Conservation (phyloP, 495 filamentous ascomycete species). For the Daldinia childiae region DNA sequence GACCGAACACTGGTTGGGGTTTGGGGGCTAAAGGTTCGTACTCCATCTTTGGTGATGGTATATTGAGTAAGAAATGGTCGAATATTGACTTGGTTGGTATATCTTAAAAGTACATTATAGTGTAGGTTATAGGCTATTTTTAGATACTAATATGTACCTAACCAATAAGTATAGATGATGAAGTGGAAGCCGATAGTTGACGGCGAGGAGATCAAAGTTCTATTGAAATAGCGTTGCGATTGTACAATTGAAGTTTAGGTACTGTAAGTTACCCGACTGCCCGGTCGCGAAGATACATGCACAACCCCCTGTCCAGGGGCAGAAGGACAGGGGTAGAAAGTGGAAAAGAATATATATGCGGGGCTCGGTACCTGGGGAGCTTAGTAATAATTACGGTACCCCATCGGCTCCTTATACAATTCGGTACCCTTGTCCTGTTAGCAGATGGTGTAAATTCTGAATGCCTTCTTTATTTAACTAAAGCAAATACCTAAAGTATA, state of each 20-base stretch:
- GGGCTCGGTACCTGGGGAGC: background rate
- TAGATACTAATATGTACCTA: no score
- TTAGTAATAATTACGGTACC: background rate
- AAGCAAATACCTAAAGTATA: no score
- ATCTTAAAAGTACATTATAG: background rate
- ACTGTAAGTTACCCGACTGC: background rate
- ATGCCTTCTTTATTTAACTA: no score
- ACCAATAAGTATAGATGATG: background rate
- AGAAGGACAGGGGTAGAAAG: no score
- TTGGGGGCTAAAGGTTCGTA: slow-evolving; percentile 19
- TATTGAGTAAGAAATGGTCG: background rate
- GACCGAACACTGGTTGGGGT: slow-evolving; percentile 14
- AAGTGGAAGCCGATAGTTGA: background rate
- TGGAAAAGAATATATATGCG: background rate
- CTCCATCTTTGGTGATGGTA: background rate
- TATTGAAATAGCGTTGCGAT: background rate
- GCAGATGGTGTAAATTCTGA: no score
- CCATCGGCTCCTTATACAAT: background rate
- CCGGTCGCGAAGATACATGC: background rate
- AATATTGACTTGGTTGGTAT: background rate
- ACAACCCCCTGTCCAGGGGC: background rate
- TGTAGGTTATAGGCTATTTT: background rate
- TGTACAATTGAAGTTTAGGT: background rate
- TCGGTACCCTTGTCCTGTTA: background rate
- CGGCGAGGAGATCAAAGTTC: background rate